A percentile compares a stretch with the other conserved stretches of the same genome.
Evolutionary conservation across 805 yeast species (phyloP).

Genomic region (Maudiozyma barnettii): DNA sequence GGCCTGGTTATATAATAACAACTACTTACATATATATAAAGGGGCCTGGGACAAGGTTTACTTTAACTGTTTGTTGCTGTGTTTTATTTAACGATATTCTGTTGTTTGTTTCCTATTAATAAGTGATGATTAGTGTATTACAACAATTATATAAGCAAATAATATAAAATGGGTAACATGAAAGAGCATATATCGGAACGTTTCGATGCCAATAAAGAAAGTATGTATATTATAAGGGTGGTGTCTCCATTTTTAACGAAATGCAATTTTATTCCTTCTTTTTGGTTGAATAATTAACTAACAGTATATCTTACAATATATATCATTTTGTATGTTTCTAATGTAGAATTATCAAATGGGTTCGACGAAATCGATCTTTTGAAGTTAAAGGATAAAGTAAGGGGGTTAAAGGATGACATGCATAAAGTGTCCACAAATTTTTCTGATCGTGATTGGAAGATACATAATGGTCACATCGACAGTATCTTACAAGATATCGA

Average conservation of each 20-base stretch:
- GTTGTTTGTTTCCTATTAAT: no score
- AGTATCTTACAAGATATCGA: slow-evolving; percentile 9
- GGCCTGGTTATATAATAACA: no score
- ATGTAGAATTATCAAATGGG: not conserved
- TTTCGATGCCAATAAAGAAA: not conserved
- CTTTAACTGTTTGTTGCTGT: no score
- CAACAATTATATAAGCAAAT: not conserved
- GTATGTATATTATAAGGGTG: not conserved
- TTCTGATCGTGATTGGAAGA: slow-evolving; percentile 14
- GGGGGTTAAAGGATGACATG: slow-evolving; percentile 7
- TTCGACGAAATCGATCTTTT: not conserved
- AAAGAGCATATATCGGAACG: not conserved
- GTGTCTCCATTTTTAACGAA: no score
- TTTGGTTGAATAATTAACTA: not conserved
- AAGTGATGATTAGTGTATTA: no score
- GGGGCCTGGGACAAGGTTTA: no score
- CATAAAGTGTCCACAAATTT: slow-evolving; percentile 8
- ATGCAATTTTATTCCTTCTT: no score
- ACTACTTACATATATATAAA: no score
- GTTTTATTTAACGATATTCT: no score
- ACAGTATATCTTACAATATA: not conserved
- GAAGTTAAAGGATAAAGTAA: slow-evolving; percentile 3
- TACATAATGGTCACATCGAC: slow-evolving; percentile 10
- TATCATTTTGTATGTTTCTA: not conserved
- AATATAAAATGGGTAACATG: not conserved